A percentile compares a stretch with the other conserved stretches of the same genome.
These are phyloP conservation scores for Dryadomyces quercivorus DNA, from an alignment of 2,329 filamentous ascomycete species.

Conservation along the genomic window DNA sequence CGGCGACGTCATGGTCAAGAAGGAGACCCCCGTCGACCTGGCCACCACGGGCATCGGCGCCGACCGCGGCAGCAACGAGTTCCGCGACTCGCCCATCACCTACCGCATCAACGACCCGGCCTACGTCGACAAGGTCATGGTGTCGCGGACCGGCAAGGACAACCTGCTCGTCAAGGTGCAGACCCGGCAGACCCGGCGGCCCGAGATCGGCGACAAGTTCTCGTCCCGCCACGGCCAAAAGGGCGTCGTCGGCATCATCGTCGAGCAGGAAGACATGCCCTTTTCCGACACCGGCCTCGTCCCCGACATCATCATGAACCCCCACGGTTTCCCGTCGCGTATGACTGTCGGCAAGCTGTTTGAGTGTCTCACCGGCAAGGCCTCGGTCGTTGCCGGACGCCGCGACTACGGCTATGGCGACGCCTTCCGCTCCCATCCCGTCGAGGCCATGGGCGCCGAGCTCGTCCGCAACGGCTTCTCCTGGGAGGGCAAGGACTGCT, in stretches of 20 bases:
- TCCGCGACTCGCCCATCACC: conserved; percentile 55
- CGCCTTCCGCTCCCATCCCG: conserved; percentile 69
- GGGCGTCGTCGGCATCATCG: conserved; percentile 92
- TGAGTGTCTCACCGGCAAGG: conserved; percentile 89
- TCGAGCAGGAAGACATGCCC: conserved; percentile 92
- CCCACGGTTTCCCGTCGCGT: conserved; percentile 96
- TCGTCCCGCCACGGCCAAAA: conserved; percentile 97
- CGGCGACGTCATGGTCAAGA: conserved; percentile 83
- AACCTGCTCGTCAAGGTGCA: conserved; percentile 85
- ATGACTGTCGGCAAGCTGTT: conserved; percentile 99
- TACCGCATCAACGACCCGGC: conserved; percentile 77
- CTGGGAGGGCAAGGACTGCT: conserved; percentile 94
- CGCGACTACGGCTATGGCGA: conserved; percentile 77
- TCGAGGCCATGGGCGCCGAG: conserved; percentile 79
- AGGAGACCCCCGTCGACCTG: conserved; percentile 71
- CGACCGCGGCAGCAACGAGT: conserved; percentile 50
- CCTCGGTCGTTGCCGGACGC: conserved; percentile 71
- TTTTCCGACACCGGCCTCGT: conserved; percentile 83
- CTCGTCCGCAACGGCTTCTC: conserved; percentile 83
- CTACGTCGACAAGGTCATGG: conserved; percentile 94
- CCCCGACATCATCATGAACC: conserved; percentile 99
- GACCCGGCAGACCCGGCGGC: conserved; percentile 87
- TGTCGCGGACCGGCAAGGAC: conserved; percentile 80
- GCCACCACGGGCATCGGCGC: conserved; percentile 58
- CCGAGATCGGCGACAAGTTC: conserved; percentile 96